Conservation (phyloP, 306 rosid species). For the Neltuma alba region DNA sequence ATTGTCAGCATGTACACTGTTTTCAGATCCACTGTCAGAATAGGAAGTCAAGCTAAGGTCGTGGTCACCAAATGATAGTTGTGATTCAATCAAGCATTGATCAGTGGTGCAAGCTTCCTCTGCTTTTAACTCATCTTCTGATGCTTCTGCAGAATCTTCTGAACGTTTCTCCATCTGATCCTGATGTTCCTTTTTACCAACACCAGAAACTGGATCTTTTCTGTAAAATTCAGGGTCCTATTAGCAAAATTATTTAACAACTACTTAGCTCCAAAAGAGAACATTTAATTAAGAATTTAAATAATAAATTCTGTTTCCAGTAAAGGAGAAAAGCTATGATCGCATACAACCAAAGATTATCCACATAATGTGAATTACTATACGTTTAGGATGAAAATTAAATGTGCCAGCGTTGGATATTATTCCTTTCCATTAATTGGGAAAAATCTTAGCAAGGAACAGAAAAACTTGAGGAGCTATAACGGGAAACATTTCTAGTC, state of each 20-base stretch:
- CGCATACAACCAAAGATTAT: constrained; percentile 24
- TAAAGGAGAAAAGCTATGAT: constrained; percentile 6
- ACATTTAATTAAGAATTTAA: constrained; percentile 9
- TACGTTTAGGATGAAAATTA: constrained; percentile 14
- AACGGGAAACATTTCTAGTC: neutral
- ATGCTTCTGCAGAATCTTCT: constrained; percentile 37
- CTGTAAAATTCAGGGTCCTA: constrained; percentile 41
- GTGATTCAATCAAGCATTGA: constrained; percentile 56
- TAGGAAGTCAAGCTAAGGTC: constrained; percentile 68
- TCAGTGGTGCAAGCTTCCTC: constrained; percentile 42
- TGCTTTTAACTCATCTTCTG: constrained; percentile 31
- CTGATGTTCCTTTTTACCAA: constrained; percentile 29
- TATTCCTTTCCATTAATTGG: neutral
- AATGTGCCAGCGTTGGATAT: constrained; percentile 4
- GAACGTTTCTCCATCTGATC: constrained; percentile 35
- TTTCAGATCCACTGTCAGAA: constrained; percentile 59
- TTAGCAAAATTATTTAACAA: constrained; percentile 25
- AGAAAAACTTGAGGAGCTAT: neutral
- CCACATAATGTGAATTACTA: constrained; percentile 11
- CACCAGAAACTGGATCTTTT: constrained; percentile 34
- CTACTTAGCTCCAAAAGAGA: constrained; percentile 20
- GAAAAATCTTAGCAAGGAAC: neutral
- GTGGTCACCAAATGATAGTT: constrained; percentile 60
- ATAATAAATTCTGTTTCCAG: constrained; percentile 19
- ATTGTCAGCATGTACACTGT: constrained; percentile 43